Percentiles rank a stretch among this genome's conserved stretches.
phyloP scores from a whole-genome alignment of 495 filamentous ascomycete species.

The Pyrenopolyporus hunteri region DNA sequence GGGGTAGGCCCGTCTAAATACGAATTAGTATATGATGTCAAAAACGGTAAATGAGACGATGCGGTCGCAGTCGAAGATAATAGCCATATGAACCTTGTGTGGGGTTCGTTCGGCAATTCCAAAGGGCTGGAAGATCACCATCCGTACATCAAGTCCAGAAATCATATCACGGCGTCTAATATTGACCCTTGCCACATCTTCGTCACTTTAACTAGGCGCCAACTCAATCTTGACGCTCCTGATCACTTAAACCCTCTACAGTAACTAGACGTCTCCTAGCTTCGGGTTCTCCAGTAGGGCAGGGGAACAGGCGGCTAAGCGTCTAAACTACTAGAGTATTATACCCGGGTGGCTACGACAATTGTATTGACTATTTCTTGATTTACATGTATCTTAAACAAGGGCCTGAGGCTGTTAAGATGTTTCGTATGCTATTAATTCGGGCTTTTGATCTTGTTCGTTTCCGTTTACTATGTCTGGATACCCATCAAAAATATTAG shows the following conservation, averaged over 20 bases:
- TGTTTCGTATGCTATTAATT: too few relatives aligned
- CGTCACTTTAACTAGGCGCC: neutral
- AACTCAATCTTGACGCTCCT: constrained; percentile 1
- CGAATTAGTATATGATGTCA: constrained; percentile 22
- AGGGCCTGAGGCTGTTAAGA: too few relatives aligned
- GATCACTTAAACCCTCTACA: constrained; percentile 10
- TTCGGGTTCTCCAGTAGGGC: too few relatives aligned
- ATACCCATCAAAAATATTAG: too few relatives aligned
- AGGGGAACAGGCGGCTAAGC: too few relatives aligned
- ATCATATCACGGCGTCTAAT: constrained; percentile 13
- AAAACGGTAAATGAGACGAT: constrained; percentile 33
- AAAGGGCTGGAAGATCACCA: constrained; percentile 37
- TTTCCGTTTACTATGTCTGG: too few relatives aligned
- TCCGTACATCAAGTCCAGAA: constrained; percentile 33
- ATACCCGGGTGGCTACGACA: too few relatives aligned
- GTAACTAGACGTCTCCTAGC: too few relatives aligned
- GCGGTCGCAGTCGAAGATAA: constrained; percentile 40
- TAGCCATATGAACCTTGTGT: constrained; percentile 43
- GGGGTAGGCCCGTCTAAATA: constrained; percentile 27
- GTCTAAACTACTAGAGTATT: too few relatives aligned
- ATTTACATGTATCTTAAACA: too few relatives aligned
- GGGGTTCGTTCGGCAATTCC: constrained; percentile 43
- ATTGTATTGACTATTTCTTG: too few relatives aligned
- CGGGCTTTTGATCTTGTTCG: too few relatives aligned
- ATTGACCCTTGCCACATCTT: constrained; percentile 15